A percentile compares a stretch with the other conserved stretches of the same genome.
These are phyloP conservation scores for Auricularia sp. DNA, from an alignment of 768 basidiomycete species.

Conservation along the genomic window DNA sequence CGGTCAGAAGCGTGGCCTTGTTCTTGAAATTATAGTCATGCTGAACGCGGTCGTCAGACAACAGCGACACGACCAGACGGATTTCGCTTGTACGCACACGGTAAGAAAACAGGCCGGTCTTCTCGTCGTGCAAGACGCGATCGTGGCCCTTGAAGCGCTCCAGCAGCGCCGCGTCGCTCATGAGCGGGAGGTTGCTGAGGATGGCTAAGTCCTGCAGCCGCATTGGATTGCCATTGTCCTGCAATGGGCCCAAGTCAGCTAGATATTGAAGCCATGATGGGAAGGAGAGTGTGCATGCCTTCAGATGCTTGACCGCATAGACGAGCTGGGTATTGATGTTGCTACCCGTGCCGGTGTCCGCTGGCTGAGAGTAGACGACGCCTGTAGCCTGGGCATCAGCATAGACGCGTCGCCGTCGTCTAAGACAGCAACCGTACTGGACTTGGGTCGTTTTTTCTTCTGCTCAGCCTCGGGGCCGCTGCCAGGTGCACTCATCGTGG, in stretches of 20 bases:
- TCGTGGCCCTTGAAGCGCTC: slow-evolving; percentile 80
- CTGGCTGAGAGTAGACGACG: slow-evolving; percentile 78
- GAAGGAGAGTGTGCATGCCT: slow-evolving; percentile 31
- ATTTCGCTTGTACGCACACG: slow-evolving; percentile 53
- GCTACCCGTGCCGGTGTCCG: slow-evolving; percentile 69
- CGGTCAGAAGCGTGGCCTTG: slow-evolving; percentile 71
- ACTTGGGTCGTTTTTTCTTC: slow-evolving; percentile 52
- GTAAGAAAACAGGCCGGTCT: slow-evolving; percentile 79
- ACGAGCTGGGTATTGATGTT: slow-evolving; percentile 84
- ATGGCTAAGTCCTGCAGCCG: slow-evolving; percentile 82
- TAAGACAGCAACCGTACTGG: slow-evolving; percentile 34
- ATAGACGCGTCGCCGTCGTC: not conserved
- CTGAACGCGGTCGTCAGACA: slow-evolving; percentile 26
- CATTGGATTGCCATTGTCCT: slow-evolving; percentile 57
- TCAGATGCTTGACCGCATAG: slow-evolving; percentile 73
- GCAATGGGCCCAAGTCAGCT: slow-evolving; percentile 20
- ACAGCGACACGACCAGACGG: not conserved
- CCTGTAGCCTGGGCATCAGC: slow-evolving; percentile 27
- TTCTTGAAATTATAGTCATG: slow-evolving; percentile 80
- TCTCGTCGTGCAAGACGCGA: slow-evolving; percentile 65
- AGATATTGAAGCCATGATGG: too few relatives aligned
- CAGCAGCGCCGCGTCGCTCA: slow-evolving; percentile 56
- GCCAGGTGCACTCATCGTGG: not conserved
- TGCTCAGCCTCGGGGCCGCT: slow-evolving; percentile 9
- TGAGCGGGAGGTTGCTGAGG: slow-evolving; percentile 64